phyloP scores from a whole-genome alignment of 306 rosid genomes.

The Herpetospermum pedunculosum region DNA sequence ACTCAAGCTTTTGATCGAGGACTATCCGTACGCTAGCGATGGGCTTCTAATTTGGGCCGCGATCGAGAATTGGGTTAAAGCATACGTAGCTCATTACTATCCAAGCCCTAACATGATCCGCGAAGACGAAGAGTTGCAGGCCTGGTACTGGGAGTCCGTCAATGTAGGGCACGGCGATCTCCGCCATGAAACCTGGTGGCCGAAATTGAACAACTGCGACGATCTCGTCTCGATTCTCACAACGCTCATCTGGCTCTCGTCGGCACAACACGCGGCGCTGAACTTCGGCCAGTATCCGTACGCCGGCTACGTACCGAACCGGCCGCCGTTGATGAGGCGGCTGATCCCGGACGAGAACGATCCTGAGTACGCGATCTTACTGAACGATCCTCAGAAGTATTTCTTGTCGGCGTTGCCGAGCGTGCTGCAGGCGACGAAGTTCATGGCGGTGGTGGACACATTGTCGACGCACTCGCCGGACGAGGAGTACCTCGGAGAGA shows the following conservation, averaged over 20 bases:
- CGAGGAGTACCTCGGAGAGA: conserved; percentile 90
- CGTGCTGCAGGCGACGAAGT: conserved; percentile 52
- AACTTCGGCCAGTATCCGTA: conserved; percentile 94
- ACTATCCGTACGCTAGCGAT: conserved; percentile 85
- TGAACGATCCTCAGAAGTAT: conserved; percentile 74
- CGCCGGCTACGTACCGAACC: conserved; percentile 87
- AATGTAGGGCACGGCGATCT: conserved; percentile 87
- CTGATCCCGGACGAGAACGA: conserved; percentile 65
- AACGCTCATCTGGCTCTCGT: conserved; percentile 74
- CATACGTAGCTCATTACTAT: conserved; percentile 69
- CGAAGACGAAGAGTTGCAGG: conserved; percentile 69
- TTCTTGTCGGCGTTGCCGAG: conserved; percentile 59
- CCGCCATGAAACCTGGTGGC: conserved; percentile 73
- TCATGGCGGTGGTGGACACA: conserved; percentile 85
- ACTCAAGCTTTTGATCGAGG: conserved; percentile 52
- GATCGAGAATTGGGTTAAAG: conserved; percentile 60
- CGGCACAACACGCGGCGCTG: conserved; percentile 98
- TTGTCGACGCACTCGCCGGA: conserved; percentile 86
- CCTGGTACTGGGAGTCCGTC: conserved; percentile 79
- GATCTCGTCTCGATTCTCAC: conserved; percentile 54
- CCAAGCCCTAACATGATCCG: conserved; percentile 37
- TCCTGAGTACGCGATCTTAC: conserved; percentile 48
- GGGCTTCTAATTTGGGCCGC: conserved; percentile 86
- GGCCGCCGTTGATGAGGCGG: conserved; percentile 82
- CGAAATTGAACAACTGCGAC: conserved; percentile 41